Base-by-base conservation (phyloP, 441 rosid genomes). In the Cnidoscolus chayamansa region DNA sequence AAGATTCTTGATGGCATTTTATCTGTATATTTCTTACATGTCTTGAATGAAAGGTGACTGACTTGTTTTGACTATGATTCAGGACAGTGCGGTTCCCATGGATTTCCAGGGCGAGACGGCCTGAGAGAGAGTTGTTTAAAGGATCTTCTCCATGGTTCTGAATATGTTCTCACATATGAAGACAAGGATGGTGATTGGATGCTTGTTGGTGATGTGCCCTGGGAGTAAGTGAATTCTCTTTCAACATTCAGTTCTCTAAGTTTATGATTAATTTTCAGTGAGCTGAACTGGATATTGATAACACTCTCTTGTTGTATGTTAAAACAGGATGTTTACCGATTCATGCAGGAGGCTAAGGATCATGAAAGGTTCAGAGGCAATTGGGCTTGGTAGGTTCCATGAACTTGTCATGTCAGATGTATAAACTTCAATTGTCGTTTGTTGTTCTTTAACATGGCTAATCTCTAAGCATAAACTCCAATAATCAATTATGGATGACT, bases 291-390 rank as follows among this genome's bases (percentile, higher is more conserved):
- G 25, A 72, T n/a, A 20, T 48, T 48, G 15, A 20, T 64, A n/a
- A 16, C 19, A 64, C 10, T 4, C 25, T 25, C 40, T 20, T 32
- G 8, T 64, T 55, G 19, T 64, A 58, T 74, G 13, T 32, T 43
- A 10, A 65, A 62, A 50, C 80, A 85, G 87, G 68, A 83, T 83
- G 87, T 87, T 87, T 69, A 81, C 84, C 0, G 87, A 80, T 57
- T 65, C 85, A 0, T 87, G 88, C 77, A 83, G 77, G 75, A 87
- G 87, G 72, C 61, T 87, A 47, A 79, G 88, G 72, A 83, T 87
- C 74, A 85, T 87, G 90, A 87, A 87, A 78, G 84, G 90, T 51
- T 85, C 90, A 6, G 88, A 85, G 72, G 90, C 90, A 25, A 87
- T 85, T 32, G 88, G 90, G 20, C 84, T 87, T 17, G 90, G 90